These are phyloP conservation scores for Russula dissimulans DNA, from an alignment of 768 basidiomycete genomes.

Conservation along the genomic window DNA sequence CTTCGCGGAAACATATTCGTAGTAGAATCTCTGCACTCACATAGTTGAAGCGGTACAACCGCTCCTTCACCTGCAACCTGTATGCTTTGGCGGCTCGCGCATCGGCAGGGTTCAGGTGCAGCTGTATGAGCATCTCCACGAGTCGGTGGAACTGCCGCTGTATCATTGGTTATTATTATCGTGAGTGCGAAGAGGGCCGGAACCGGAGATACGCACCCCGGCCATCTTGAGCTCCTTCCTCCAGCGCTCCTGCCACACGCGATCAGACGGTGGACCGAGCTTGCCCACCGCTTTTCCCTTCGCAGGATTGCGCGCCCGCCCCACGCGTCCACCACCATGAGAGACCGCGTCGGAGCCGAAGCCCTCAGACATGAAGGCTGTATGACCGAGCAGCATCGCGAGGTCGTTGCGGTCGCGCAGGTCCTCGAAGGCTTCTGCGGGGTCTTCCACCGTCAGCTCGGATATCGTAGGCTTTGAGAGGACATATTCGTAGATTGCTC, in stretches of 20 bases:
- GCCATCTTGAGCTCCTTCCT: slow-evolving; percentile 84
- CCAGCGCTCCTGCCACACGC: slow-evolving; percentile 70
- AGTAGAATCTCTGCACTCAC: slow-evolving; percentile 37
- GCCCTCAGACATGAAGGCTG: slow-evolving; percentile 62
- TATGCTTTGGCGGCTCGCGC: slow-evolving; percentile 49
- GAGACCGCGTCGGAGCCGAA: slow-evolving; percentile 36
- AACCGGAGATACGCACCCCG: slow-evolving; percentile 37
- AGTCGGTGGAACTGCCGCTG: slow-evolving; percentile 92
- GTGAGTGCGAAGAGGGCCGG: background rate
- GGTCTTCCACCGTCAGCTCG: slow-evolving; percentile 97
- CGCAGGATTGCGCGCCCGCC: slow-evolving; percentile 23
- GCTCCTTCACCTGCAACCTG: slow-evolving; percentile 88
- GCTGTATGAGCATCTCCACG: slow-evolving; percentile 81
- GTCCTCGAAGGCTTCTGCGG: slow-evolving; percentile 96
- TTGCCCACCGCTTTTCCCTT: slow-evolving; percentile 40
- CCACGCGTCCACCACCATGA: slow-evolving; percentile 31
- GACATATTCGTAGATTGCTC: slow-evolving; percentile 72
- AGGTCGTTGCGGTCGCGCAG: slow-evolving; percentile 89
- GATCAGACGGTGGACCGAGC: slow-evolving; percentile 71
- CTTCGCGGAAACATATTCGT: background rate
- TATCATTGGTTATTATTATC: background rate
- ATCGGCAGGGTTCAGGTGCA: slow-evolving; percentile 58
- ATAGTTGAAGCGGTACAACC: slow-evolving; percentile 91
- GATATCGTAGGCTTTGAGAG: slow-evolving; percentile 57
- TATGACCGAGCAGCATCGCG: slow-evolving; percentile 56